A percentile compares a stretch with the other conserved stretches of the same genome.
phyloP scores from a whole-genome alignment of 257 asterid genomes.

The Solanum arcanum region DNA sequence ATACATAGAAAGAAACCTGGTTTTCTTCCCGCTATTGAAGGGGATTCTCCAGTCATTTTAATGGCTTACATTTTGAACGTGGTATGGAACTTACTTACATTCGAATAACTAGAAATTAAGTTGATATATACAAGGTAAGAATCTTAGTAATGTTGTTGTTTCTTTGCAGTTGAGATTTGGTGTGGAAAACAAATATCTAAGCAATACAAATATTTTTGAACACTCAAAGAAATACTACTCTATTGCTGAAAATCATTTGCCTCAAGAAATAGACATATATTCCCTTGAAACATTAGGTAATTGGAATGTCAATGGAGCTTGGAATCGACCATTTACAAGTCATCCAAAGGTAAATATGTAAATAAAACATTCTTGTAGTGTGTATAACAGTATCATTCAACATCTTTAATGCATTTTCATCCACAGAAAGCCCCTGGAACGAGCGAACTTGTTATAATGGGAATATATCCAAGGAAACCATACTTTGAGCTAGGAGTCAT shows the following conservation, averaged over 20 bases:
- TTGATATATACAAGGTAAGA: not conserved
- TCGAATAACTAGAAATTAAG: not conserved
- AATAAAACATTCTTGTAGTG: not conserved
- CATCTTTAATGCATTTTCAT: not conserved
- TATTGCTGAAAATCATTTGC: conserved; percentile 42
- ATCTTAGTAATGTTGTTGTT: not conserved
- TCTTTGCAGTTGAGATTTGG: conserved; percentile 34
- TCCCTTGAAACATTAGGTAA: conserved; percentile 31
- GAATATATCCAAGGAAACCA: conserved; percentile 42
- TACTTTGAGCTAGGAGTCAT: conserved; percentile 54
- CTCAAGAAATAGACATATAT: conserved; percentile 43
- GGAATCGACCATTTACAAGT: conserved; percentile 64
- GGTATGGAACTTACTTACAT: not conserved
- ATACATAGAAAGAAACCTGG: conserved; percentile 18
- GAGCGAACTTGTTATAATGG: conserved; percentile 56
- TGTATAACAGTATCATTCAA: not conserved
- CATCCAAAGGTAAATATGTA: conserved; percentile 51
- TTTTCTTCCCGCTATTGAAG: conserved; percentile 31
- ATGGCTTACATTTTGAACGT: conserved; percentile 36
- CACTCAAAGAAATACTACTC: conserved; percentile 53
- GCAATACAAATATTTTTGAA: conserved; percentile 44
- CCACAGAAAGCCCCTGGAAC: conserved; percentile 47
- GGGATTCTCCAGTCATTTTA: conserved; percentile 36
- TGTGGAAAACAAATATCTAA: not conserved
- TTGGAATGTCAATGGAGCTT: conserved; percentile 42